Evolutionary conservation across 345 rosid genomes (phyloP).

Genomic region (Anastatica hierochuntica): DNA sequence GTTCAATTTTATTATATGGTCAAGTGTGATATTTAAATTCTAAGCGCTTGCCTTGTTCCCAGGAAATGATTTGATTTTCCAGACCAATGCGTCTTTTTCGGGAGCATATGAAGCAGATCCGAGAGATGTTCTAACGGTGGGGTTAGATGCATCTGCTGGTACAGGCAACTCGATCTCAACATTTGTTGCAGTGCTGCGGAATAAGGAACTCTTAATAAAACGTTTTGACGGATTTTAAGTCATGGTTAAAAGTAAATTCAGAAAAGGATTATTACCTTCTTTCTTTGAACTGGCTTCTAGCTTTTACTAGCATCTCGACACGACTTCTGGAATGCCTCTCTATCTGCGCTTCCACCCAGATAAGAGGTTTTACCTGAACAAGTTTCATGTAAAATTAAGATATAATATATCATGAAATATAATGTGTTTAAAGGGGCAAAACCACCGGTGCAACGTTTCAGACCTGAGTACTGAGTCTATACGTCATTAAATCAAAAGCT

Average conservation of each 20-base stretch:
- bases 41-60: slow-evolving; percentile 45
- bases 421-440: not conserved
- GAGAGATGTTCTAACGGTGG: slow-evolving; percentile 57
- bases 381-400: not conserved
- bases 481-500: slow-evolving; percentile 68
- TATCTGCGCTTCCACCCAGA: slow-evolving; percentile 73
- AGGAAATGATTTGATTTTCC: slow-evolving; percentile 72
- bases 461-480: slow-evolving; percentile 73
- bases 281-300: slow-evolving; percentile 65
- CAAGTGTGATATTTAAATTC: not conserved
- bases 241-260: not conserved
- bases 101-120: slow-evolving; percentile 78
- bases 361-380: slow-evolving; percentile 57
- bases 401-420: not conserved
- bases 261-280: slow-evolving; percentile 38
- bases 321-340: slow-evolving; percentile 71
- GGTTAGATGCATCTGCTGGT: slow-evolving; percentile 63
- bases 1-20: not conserved
- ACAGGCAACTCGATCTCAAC: slow-evolving; percentile 73
- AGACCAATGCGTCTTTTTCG: slow-evolving; percentile 66
- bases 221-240: too few relatives aligned
- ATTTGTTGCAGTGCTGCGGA: slow-evolving; percentile 59
- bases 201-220: not conserved
- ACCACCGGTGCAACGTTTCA: not conserved
- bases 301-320: slow-evolving; percentile 56